These are phyloP conservation scores for Closterium sp. DNA, from an alignment of 139 green algal species.

Conservation along the genomic window DNA sequence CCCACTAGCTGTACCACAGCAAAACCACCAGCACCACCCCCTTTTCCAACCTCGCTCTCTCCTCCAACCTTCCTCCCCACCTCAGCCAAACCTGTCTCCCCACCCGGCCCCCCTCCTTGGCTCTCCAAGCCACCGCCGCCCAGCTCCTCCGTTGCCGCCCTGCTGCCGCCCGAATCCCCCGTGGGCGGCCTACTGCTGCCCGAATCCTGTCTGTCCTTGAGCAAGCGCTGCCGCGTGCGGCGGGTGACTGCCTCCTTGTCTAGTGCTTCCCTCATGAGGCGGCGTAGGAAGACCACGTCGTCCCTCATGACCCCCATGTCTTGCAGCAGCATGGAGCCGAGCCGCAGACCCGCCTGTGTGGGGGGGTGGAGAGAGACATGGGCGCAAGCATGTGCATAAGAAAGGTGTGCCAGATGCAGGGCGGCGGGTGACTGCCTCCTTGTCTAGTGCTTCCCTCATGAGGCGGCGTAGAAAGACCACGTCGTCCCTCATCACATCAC, in stretches of 20 bases:
- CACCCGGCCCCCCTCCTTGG: neutral
- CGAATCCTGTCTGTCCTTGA: neutral
- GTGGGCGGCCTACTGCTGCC: neutral
- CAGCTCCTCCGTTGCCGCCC: neutral
- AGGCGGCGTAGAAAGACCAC: conserved; percentile 34
- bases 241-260: conserved; percentile 1
- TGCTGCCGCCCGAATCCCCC: neutral
- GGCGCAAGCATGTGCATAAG: neutral
- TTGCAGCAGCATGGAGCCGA: conserved; percentile 44
- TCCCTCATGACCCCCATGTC: conserved; percentile 39
- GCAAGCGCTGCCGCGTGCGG: neutral
- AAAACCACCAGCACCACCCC: neutral
- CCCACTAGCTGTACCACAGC: neutral
- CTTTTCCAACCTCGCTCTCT: neutral
- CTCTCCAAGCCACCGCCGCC: neutral
- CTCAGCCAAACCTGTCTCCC: neutral
- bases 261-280: conserved; percentile 35
- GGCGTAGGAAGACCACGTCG: conserved; percentile 43
- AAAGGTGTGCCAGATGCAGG: too few relatives aligned
- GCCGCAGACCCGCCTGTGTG: conserved; percentile 33
- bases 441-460: conserved; percentile 39
- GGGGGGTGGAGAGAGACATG: neutral
- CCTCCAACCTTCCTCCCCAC: neutral
- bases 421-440: too few relatives aligned
- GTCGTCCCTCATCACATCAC: conserved; percentile 34